Base-by-base conservation (phyloP, 495 filamentous ascomycete genomes). In the Penicillium coprophilum region DNA sequence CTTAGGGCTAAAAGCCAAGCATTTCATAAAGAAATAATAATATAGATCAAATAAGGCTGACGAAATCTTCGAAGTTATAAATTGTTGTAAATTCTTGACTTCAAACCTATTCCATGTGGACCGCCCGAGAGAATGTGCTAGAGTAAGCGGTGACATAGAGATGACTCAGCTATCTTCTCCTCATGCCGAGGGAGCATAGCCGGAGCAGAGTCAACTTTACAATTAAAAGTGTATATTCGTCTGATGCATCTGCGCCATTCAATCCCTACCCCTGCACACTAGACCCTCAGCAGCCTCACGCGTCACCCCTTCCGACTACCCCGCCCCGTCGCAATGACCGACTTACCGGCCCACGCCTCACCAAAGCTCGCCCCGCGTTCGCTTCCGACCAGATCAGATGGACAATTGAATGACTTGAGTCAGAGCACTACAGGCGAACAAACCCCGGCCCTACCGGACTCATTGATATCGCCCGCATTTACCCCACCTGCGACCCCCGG, bases 401-500 rank as follows among this genome's bases (percentile, higher is more conserved):
- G 39, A 34, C 17, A 55, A n/a, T 30, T 28, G 12, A 58, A 63
- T 34, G 56, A 72, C 59, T 57, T 24, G 9, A 68, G 61, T 44
- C 61, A 68, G 31, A 50, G 61, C 36, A 60, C 55, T 27, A 60
- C 49, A 50, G 62, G 48, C 49, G 62, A 55, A 63, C 65, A 60
- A 43, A 75, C 76, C 27, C 68, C 77, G 44, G 67, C 73, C 30
- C 58, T 81, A 8, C 82, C 81, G 1, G 75, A 71, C 7, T 79
- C 73, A 8, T 77, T 91, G 30, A 73, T 94, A 23, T 89, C 85
- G 40, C 90, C 90, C 0, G 84, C 85, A 43, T 91, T 92, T 70
- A 92, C 90, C 20, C 90, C 90, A 6, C 89, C 89, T 19, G 69
- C 74, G n/a, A 83, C 83, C 5, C 90, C 89, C 2, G 88, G 88